Base-by-base conservation (phyloP, 2,329 filamentous ascomycete species). In the Colletotrichum horii region DNA sequence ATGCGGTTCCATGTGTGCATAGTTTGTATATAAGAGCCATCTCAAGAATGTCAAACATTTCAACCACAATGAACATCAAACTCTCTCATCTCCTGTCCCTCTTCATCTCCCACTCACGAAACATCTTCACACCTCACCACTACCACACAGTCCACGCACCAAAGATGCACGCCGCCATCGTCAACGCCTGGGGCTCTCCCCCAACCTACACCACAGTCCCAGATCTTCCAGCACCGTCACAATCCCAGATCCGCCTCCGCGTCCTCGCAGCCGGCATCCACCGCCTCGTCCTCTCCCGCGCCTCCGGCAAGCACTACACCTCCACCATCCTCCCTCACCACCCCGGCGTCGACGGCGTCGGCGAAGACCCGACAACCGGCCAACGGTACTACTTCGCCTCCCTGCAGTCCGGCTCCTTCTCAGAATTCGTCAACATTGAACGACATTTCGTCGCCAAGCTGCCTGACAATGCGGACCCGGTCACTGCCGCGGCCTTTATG, bases 241-340 rank as follows among this genome's bases (percentile, higher is more conserved):
- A 88, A 22, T 75, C 81, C 19, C 88, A 88, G 69, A 84, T 92
- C 81, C 88, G 87, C 77, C 84, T 92, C 76, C 73, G 73, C 58
- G 73, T 75, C 22, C 78, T 89, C 64, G 89, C 89, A 15, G 80
- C 86, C 4, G 90, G 89, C 32, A 83, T 91, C 16, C 90, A 91
- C 80, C 85, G 86, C 15, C 82, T 92, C 6, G 90, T 92, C 58
- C 88, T 88, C 65, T 84, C 84, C 55, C 87, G 90, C 34, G 90
- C 90, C 22, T 77, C 86, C 2, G 90, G 91, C 2, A 84, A 81
- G n/a, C 91, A 92, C 82, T 92, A 91, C 83, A 86, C 87, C 24
- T 84, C 87, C 4, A 83, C 83, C 8, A 79, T 80, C 0, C 86
- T 90, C 0, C 91, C 90, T 1, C 89, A 91, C 78, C 82, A 85